Evolutionary conservation across 2,329 filamentous ascomycete species (phyloP), one percentile per base, ranked within the genome.

Genomic region (Aspergillus luchuensis): DNA sequence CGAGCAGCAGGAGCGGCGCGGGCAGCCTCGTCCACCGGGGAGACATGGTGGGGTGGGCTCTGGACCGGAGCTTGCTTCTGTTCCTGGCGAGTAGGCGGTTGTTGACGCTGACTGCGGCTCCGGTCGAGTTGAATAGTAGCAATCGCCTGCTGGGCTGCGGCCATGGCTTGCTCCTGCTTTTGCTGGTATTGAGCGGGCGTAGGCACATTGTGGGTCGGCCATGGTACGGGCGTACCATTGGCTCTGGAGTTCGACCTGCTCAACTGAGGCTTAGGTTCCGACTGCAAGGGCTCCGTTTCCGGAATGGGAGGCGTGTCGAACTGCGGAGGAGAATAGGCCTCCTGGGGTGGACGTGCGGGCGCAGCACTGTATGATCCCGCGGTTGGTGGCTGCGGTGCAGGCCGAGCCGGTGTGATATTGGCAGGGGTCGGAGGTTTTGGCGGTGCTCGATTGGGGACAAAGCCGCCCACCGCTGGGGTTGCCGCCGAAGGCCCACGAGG

Each of bases 91-190:
- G 82, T 80, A 7, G 81, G 79, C n/a, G 80, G 80, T 64, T 79
- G 80, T 71, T 86, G 86, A 69, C 87, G 86, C 74, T 93, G 91
- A 78, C 91, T 94, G 58, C 89, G 84, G 64, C 86, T 89, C 64
- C 90, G 86, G 59, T 89, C 85, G 7, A 96, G 76, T 68, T 91
- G 88, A 62, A 83, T 82, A 33, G 87, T 85, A 30, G 84, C 82
- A 81, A 92, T 89, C 63, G 89, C 87, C 67, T 92, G 89, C 72
- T 96, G 91, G 3, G 91, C 89, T 66, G 90, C 87, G 7, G 87
- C 86, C 84, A 94, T 87, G 39, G 91, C 90, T 71, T 93, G 90
- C 71, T 96, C 90, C 73, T 96, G 92, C 73, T 97, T 91, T 69
- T 95, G 78, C 62, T 81, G 79, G 62, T 81, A 81, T 58, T 79